Base-by-base conservation (phyloP, 768 basidiomycete genomes). In the Amanita inopinata region DNA sequence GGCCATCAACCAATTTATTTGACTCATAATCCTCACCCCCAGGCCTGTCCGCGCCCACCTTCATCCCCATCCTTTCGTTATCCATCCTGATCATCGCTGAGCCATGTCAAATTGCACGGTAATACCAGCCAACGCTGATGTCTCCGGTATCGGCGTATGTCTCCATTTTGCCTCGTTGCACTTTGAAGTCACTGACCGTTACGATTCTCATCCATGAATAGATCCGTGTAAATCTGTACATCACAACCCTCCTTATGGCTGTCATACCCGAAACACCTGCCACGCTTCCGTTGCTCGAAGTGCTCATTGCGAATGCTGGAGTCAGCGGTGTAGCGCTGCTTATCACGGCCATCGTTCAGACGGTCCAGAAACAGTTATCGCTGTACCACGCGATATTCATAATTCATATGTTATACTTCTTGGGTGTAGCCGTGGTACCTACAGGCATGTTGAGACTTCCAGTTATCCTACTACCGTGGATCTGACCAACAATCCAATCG, bases 331-430 rank as follows among this genome's bases (percentile, higher is more conserved):
- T 45, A 9, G 46, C 49, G 2, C 24, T 50, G 17, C 38, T 50
- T n/a, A 32, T 50, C 8, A 50, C 49, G 19, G 49, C 49, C 4
- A 40, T 50, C 10, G 34, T 45, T n/a, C 38, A 43, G 30, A 50
- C 49, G 22, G 38, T 33, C 11, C 15, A 50, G 33, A 22, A 45
- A 5, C 19, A 45, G 12, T 38, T 50, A 12, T 44, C 49, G 37
- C 43, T 50, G 9, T 50, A 50, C 17, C 49, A 50, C 38, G 46
- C 49, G 2, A 50, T 50, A 12, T 50, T 50, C 34, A 45, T 50
- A 20, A 39, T 50, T 31, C 49, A 50, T 32, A 41, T 47, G 32
- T 30, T 50, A 11, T 47, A 40, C 34, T 50, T 50, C 38, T 33
- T 46, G 10, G 49, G 49, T 5, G 36, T 50, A 14, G 38, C 33